A percentile compares a stretch with the other conserved stretches of the same genome.
Conservation (phyloP, 768 basidiomycete genomes). For the Boletus tylopilopsis region DNA sequence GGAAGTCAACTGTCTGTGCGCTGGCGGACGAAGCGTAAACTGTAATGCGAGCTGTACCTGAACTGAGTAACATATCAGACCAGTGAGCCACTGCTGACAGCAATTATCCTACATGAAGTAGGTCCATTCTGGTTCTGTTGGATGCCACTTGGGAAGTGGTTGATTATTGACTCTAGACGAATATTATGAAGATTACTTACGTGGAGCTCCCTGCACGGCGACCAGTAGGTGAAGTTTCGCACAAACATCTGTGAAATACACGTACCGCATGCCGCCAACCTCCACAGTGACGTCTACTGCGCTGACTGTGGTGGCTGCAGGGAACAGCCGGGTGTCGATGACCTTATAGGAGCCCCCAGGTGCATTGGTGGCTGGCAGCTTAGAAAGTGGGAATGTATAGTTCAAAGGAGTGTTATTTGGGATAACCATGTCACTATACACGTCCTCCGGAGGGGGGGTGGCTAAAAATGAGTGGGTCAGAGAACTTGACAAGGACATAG, state of each 20-base stretch:
- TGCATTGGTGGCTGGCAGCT: constrained; percentile 38
- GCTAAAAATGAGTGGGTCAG: constrained; percentile 24
- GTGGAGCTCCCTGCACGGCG: constrained; percentile 39
- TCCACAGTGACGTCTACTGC: constrained; percentile 57
- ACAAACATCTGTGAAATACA: background rate
- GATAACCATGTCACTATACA: constrained; percentile 40
- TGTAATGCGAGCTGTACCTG: constrained; percentile 40
- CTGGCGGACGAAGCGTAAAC: constrained; percentile 38
- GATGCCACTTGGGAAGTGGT: constrained; percentile 41
- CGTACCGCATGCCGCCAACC: constrained; percentile 57
- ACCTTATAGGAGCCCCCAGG: constrained; percentile 59
- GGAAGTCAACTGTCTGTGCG: constrained; percentile 45
- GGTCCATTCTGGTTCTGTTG: constrained; percentile 48
- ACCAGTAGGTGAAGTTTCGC: background rate
- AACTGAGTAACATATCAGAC: constrained; percentile 20
- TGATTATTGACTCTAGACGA: background rate
- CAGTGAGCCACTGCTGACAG: background rate
- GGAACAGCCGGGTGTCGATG: constrained; percentile 53
- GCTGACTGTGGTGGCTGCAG: constrained; percentile 48
- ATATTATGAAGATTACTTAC: constrained; percentile 25
- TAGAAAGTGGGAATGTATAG: constrained; percentile 52
- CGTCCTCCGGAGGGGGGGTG: constrained; percentile 39
- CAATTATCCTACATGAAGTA: constrained; percentile 33
- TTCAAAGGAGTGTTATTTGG: constrained; percentile 51
- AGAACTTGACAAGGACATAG: background rate